Evolutionary conservation across 2,329 filamentous ascomycete genomes (phyloP).

Genomic region (Clonostachys byssicola): DNA sequence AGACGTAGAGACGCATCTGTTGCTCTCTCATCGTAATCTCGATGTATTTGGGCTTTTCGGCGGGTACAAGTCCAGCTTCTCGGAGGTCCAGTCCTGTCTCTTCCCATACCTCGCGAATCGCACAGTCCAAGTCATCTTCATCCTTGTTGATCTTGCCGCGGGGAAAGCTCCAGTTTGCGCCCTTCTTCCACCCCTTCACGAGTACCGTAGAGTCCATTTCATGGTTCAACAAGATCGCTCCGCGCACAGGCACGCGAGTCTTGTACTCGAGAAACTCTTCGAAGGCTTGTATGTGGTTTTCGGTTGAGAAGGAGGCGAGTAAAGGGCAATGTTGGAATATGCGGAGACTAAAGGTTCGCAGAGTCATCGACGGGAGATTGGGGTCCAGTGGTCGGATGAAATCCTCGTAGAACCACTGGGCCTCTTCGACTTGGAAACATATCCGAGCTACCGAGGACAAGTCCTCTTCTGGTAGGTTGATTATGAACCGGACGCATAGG

Average conservation of each 20-base stretch:
- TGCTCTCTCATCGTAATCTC: slow-evolving; percentile 89
- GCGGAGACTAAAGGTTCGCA: slow-evolving; percentile 80
- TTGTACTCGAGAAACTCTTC: slow-evolving; percentile 94
- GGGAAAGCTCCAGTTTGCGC: slow-evolving; percentile 93
- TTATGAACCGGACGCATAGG: slow-evolving; percentile 94
- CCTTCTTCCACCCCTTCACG: slow-evolving; percentile 98
- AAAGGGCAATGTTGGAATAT: slow-evolving; percentile 95
- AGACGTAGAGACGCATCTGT: slow-evolving; percentile 88
- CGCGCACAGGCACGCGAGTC: slow-evolving; percentile 86
- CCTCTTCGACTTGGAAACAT: slow-evolving; percentile 98
- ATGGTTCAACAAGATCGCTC: slow-evolving; percentile 87
- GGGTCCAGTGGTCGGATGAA: slow-evolving; percentile 91
- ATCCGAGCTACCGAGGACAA: slow-evolving; percentile 86
- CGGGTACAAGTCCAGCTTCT: slow-evolving; percentile 70
- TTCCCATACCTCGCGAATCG: slow-evolving; percentile 90
- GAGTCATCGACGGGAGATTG: slow-evolving; percentile 75
- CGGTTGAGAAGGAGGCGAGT: slow-evolving; percentile 73
- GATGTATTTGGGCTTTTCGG: slow-evolving; percentile 74
- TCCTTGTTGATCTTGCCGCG: slow-evolving; percentile 98
- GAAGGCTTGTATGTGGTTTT: slow-evolving; percentile 78
- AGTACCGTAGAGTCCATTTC: slow-evolving; percentile 92
- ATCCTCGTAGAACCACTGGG: slow-evolving; percentile 99
- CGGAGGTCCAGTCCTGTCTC: slow-evolving; percentile 88
- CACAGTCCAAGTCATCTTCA: slow-evolving; percentile 90
- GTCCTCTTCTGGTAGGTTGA: slow-evolving; percentile 92